Evolutionary conservation across 1,139 yeast species (phyloP).

Genomic region (Scheffersomyces segobiensis): DNA sequence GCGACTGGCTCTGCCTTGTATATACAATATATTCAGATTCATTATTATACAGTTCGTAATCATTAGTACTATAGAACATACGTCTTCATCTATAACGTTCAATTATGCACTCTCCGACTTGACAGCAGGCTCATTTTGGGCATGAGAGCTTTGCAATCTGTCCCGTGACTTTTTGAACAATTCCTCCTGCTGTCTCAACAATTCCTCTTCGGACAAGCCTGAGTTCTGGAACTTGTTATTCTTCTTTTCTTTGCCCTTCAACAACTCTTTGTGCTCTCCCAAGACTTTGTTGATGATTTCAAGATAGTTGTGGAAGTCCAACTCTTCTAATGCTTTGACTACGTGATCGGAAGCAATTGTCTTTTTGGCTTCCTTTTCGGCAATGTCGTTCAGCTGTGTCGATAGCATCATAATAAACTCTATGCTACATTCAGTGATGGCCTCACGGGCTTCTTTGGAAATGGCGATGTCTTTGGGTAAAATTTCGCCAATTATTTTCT

Average conservation of each 20-base stretch:
- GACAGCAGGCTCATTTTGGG: neutral
- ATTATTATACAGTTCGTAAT: neutral
- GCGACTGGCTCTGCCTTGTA: neutral
- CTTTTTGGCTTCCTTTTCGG: slow-evolving; percentile 93
- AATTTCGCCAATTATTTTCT: slow-evolving; percentile 87
- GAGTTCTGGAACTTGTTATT: slow-evolving; percentile 92
- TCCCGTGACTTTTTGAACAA: slow-evolving; percentile 87
- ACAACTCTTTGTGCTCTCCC: slow-evolving; percentile 83
- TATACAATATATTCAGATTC: neutral
- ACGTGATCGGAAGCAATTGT: slow-evolving; percentile 98
- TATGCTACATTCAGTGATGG: slow-evolving; percentile 92
- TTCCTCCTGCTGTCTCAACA: slow-evolving; percentile 89
- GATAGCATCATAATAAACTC: slow-evolving; percentile 94
- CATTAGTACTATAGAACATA: neutral
- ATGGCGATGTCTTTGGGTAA: slow-evolving; percentile 84
- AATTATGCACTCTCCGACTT: neutral
- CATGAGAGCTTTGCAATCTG: slow-evolving; percentile 48
- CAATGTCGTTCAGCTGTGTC: slow-evolving; percentile 92
- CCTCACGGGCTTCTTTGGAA: slow-evolving; percentile 92
- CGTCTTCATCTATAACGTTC: neutral
- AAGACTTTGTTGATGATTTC: slow-evolving; percentile 81
- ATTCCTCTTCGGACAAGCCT: slow-evolving; percentile 89
- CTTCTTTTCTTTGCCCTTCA: slow-evolving; percentile 86
- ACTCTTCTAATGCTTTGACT: slow-evolving; percentile 80
- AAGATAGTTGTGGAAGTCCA: slow-evolving; percentile 84